Percentiles rank a stretch among this genome's conserved stretches.
Evolutionary conservation across 306 rosid genomes (phyloP).

Genomic region (Fragaria ananassa): DNA sequence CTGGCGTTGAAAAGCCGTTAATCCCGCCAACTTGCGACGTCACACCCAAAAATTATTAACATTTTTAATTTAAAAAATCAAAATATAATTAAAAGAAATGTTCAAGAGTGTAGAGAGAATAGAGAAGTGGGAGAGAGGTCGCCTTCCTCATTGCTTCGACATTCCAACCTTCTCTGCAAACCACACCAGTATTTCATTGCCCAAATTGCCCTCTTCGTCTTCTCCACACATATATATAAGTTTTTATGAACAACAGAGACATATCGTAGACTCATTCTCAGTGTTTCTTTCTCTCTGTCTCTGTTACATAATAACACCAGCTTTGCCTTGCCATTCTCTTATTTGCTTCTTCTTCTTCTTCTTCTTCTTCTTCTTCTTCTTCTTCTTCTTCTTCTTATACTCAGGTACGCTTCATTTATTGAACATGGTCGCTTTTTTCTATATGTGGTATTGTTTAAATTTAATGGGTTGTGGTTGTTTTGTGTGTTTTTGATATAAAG

Average conservation of each 20-base stretch:
- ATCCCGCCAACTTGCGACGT: constrained; percentile 54
- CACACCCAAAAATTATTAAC: constrained; percentile 20
- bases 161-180: constrained; percentile 55
- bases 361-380: constrained; percentile 10
- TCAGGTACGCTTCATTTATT: constrained; percentile 37
- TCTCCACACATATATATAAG: constrained; percentile 14
- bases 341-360: constrained; percentile 19
- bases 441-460: not conserved
- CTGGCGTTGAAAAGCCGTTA: constrained; percentile 74
- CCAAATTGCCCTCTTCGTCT: constrained; percentile 39
- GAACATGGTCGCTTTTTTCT: not conserved
- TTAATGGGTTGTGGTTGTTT: not conserved
- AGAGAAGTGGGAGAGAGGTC: constrained; percentile 79
- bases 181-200: constrained; percentile 24
- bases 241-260: constrained; percentile 31
- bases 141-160: constrained; percentile 79
- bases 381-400: constrained; percentile 19
- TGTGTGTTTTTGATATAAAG: constrained; percentile 4
- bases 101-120: not conserved
- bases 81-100: not conserved
- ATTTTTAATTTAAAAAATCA: not conserved
- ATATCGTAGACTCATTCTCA: constrained; percentile 30
- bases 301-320: constrained; percentile 35
- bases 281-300: constrained; percentile 13
- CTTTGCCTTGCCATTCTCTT: constrained; percentile 33